Evolutionary conservation across 1,284 basidiomycete genomes (phyloP), one percentile per base, ranked within the genome.

Genomic region (Xerocomus amazonicus): DNA sequence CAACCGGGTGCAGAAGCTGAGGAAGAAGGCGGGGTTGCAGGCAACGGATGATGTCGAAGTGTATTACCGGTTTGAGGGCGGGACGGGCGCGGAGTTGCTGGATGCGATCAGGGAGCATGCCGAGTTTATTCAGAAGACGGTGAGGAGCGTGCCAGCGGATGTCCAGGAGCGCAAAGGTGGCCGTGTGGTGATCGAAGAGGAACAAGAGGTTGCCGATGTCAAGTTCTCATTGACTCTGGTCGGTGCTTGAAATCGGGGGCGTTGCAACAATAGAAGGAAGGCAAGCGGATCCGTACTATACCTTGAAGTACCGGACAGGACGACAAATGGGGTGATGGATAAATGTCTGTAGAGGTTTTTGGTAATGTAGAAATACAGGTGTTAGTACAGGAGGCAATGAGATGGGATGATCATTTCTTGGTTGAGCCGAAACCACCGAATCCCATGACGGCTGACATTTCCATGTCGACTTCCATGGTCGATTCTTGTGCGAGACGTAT

Each of bases 21-120:
- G 97, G 58, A 99, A 99, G 75, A 92, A 94, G 70, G 94, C 93
- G 2, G 93, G 94, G 2, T 75, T 99, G 57, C 92, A 94, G 68
- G 87, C 94, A 26, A 95, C 93, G 10, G 97, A 99, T 68, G 92
- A 97, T 65, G 85, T 98, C 38, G 81, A 92, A 50, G 83, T 97
- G 37, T 96, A 87, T 73, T 96, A 96, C 74, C 73, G 72, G 52
- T 92, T 97, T 66, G 86, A 89, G 61, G 76, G 80, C 13, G 87
- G 83, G 16, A 65, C 78, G 27, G 84, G 87, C 13, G 72, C 73
- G 29, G 86, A 86, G 29, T 68, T 98, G 53, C 72, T 84, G 26
- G 71, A 74, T n/a, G 90, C 92, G 37, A 81, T 97, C 58, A 68
- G 70, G 49, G 77, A 80, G 55, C 80, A 92, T 61, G 73, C 75